phyloP scores from a whole-genome alignment of 495 filamentous ascomycete genomes.

The Trypethelium eluteriae region DNA sequence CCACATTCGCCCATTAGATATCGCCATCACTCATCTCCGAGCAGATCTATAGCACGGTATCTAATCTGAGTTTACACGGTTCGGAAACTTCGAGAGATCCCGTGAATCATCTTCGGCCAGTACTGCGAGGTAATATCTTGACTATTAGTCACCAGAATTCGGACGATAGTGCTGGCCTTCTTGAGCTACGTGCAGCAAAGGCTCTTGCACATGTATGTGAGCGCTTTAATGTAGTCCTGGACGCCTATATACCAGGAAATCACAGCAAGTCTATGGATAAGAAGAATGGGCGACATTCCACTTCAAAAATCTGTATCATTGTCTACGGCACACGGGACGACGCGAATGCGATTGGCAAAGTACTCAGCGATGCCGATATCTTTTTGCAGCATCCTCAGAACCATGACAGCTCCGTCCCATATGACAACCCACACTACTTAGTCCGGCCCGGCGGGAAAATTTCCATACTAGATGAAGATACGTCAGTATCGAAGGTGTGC shows the following conservation, averaged over 20 bases:
- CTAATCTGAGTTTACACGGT: neutral
- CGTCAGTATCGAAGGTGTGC: no score
- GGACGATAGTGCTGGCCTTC: neutral
- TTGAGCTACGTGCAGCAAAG: neutral
- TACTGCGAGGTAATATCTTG: neutral
- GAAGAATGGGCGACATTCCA: neutral
- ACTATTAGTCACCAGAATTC: neutral
- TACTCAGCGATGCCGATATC: neutral
- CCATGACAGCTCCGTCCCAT: neutral
- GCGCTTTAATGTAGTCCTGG: no score
- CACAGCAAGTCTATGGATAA: neutral
- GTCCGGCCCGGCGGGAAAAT: neutral
- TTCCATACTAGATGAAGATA: neutral
- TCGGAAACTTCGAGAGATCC: neutral
- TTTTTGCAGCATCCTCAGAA: neutral
- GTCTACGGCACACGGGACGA: neutral
- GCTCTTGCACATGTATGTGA: neutral
- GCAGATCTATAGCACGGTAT: neutral
- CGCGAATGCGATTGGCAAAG: neutral
- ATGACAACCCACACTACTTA: neutral
- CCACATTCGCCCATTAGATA: neutral
- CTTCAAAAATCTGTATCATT: neutral
- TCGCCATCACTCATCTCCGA: neutral
- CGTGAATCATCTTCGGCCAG: neutral
- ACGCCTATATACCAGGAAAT: no score